phyloP scores from a whole-genome alignment of 2,329 filamentous ascomycete species.

The Hawksworthiomyces lignivorus region DNA sequence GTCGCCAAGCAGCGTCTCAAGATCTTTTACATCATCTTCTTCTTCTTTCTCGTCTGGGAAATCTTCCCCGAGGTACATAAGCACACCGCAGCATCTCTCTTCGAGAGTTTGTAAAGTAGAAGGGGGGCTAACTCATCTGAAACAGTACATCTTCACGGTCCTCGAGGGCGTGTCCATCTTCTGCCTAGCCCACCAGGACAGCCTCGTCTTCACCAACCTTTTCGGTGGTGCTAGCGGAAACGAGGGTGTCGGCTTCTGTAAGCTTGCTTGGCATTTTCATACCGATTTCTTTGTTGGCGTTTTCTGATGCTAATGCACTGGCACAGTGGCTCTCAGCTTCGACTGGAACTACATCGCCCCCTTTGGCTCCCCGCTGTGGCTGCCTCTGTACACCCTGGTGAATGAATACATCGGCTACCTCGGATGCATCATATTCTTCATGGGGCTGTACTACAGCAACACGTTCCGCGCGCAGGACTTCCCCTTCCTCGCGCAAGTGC shows the following conservation, averaged over 20 bases:
- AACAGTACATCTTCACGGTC: conserved; percentile 18
- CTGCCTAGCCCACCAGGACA: conserved; percentile 17
- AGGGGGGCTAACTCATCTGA: no score
- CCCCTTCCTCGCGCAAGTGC: conserved; percentile 34
- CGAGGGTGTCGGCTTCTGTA: conserved; percentile 32
- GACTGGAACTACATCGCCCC: conserved; percentile 37
- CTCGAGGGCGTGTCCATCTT: conserved; percentile 16
- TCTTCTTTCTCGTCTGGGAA: conserved; percentile 37
- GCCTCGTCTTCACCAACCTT: conserved; percentile 26
- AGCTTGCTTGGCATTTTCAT: no score
- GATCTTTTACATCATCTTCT: conserved; percentile 32
- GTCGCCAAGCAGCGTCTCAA: conserved; percentile 31
- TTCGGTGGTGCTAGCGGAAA: conserved; percentile 36
- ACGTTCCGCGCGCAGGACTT: conserved; percentile 32
- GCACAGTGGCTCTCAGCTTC: conserved; percentile 23
- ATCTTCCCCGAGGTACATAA: conserved; percentile 35
- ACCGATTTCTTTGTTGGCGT: no score
- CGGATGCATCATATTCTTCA: conserved; percentile 28
- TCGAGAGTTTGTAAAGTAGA: no score
- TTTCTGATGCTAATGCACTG: no score
- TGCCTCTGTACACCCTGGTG: conserved; percentile 27
- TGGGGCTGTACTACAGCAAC: conserved; percentile 34
- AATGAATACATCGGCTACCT: conserved; percentile 32
- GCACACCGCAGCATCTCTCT: no score
- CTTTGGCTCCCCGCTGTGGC: conserved; percentile 27